Percentiles rank a stretch among this genome's conserved stretches.
phyloP scores from a whole-genome alignment of 495 filamentous ascomycete genomes.

The Neurospora sp. region DNA sequence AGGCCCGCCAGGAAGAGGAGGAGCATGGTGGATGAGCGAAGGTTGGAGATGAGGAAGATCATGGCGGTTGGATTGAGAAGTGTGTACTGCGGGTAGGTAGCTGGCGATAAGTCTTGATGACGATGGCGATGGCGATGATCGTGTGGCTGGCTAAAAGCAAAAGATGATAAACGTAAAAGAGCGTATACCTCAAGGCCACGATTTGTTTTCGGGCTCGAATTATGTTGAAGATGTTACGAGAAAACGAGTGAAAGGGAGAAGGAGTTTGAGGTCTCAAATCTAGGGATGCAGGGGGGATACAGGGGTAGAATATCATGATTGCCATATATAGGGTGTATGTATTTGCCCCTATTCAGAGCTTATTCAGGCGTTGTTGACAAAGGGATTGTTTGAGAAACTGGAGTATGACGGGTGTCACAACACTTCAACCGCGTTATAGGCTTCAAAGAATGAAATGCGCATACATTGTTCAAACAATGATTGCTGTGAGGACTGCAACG shows the following conservation, averaged over 20 bases:
- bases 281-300: not conserved
- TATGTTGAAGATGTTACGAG: not conserved
- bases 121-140: not conserved
- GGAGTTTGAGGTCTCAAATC: not conserved
- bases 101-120: no score
- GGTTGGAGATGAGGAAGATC: not conserved
- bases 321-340: not conserved
- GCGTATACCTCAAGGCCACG: not conserved
- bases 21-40: not conserved
- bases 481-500: not conserved
- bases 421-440: not conserved
- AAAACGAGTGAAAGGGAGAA: not conserved
- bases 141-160: not conserved
- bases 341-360: not conserved
- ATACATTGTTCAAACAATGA: not conserved
- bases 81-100: no score
- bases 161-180: not conserved
- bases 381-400: not conserved
- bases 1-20: not conserved
- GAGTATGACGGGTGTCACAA: not conserved
- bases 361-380: not conserved
- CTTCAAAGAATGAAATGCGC: not conserved
- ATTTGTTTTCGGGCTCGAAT: not conserved
- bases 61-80: not conserved
- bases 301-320: not conserved